phyloP scores from a whole-genome alignment of 1,139 yeast genomes.

The Yamadazyma jaroonii region DNA sequence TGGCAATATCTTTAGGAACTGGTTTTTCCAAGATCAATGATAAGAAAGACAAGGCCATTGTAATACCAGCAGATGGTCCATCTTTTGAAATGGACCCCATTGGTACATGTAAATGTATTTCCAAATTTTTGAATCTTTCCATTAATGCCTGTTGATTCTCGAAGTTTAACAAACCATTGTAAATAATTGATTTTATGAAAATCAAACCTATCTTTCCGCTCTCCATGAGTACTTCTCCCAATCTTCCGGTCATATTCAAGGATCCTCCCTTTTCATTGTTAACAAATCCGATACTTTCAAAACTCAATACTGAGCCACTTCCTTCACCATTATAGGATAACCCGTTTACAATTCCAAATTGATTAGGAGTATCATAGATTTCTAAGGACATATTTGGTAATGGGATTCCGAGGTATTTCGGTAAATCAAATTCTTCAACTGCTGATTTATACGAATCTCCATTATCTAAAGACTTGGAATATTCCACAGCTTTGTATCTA shows the following conservation, averaged over 20 bases:
- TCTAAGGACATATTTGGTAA: conserved; percentile 28
- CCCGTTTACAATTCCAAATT: conserved; percentile 84
- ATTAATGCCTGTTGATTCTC: conserved; percentile 27
- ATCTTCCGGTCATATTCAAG: conserved; percentile 74
- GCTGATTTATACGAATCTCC: conserved; percentile 26
- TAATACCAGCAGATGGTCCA: conserved; percentile 93
- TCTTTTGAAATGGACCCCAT: conserved; percentile 87
- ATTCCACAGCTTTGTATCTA: conserved; percentile 80
- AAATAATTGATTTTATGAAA: conserved; percentile 62
- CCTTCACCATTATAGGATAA: conserved; percentile 87
- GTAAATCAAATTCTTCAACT: conserved; percentile 43
- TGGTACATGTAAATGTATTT: conserved; percentile 84
- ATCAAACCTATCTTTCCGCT: conserved; percentile 78
- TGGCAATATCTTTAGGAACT: conserved; percentile 69
- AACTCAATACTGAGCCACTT: conserved; percentile 76
- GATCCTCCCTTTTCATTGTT: conserved; percentile 27
- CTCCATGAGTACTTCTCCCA: conserved; percentile 82
- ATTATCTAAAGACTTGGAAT: conserved; percentile 38
- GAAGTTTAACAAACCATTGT: conserved; percentile 30
- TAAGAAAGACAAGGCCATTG: conserved; percentile 79
- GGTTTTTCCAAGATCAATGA: conserved; percentile 69
- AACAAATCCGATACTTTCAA: conserved; percentile 69
- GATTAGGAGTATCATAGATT: conserved; percentile 26
- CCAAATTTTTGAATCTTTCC: conserved; percentile 50
- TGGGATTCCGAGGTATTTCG: conserved; percentile 55